Evolutionary conservation across 1,284 basidiomycete genomes (phyloP).

Genomic region (Ceratobasidium sp.): DNA sequence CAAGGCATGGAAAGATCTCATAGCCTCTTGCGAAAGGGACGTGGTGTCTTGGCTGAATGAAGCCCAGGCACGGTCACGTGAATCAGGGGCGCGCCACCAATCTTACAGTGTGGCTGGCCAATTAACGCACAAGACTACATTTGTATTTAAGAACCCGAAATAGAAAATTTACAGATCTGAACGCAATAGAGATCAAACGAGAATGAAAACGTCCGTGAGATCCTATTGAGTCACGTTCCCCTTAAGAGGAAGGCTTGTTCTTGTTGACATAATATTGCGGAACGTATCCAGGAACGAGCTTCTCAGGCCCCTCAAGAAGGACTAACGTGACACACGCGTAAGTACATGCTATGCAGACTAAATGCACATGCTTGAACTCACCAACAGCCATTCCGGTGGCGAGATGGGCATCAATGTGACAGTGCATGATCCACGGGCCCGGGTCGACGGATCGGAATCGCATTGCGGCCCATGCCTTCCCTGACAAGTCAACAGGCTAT

Average conservation of each 20-base stretch:
- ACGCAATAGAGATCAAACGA: too few species aligned
- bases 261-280: constrained; percentile 20
- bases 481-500: constrained; percentile 16
- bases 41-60: too few species aligned
- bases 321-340: neutral
- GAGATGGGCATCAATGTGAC: constrained; percentile 34
- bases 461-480: constrained; percentile 26
- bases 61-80: too few species aligned
- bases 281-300: constrained; percentile 20
- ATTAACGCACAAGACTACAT: too few species aligned
- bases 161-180: too few species aligned
- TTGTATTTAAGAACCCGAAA: too few species aligned
- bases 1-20: too few species aligned
- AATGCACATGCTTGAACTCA: neutral
- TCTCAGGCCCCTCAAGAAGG: constrained; percentile 5
- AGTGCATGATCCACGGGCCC: constrained; percentile 27
- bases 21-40: too few species aligned
- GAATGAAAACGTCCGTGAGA: too few species aligned
- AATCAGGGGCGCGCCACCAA: too few species aligned
- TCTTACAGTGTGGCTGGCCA: too few species aligned
- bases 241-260: constrained; percentile 19
- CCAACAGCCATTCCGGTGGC: constrained; percentile 28
- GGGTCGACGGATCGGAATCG: constrained; percentile 32
- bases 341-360: neutral
- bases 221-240: too few species aligned